phyloP scores from a whole-genome alignment of 768 basidiomycete genomes.

The Saitozyma podzolica region DNA sequence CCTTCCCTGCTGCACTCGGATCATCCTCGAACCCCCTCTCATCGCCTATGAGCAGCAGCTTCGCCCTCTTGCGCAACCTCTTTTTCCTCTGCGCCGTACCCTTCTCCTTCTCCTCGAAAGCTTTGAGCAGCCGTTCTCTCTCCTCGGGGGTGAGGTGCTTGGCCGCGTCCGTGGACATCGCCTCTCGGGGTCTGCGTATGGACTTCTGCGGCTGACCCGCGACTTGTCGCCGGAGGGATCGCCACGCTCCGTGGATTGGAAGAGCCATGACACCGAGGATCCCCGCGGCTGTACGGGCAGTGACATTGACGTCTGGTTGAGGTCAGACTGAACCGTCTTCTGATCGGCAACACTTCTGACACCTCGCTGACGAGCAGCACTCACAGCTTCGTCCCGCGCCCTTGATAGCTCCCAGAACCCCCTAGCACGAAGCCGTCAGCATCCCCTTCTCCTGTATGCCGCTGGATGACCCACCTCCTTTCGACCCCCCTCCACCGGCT shows the following conservation, averaged over 20 bases:
- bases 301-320: slow-evolving; percentile 49
- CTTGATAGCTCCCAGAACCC: slow-evolving; percentile 52
- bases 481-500: slow-evolving; percentile 54
- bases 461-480: slow-evolving; percentile 47
- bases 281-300: slow-evolving; percentile 50
- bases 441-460: not conserved
- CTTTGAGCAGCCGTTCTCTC: slow-evolving; percentile 12
- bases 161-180: slow-evolving; percentile 7
- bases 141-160: slow-evolving; percentile 9
- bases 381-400: slow-evolving; percentile 53
- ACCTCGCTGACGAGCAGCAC: slow-evolving; percentile 11
- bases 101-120: slow-evolving; percentile 12
- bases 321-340: not conserved
- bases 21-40: slow-evolving; percentile 6
- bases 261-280: slow-evolving; percentile 40
- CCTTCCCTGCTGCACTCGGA: slow-evolving; percentile 23
- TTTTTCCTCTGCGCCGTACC: slow-evolving; percentile 20
- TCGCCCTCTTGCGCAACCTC: slow-evolving; percentile 12
- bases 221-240: slow-evolving; percentile 27
- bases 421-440: slow-evolving; percentile 36
- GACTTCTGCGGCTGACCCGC: slow-evolving; percentile 25
- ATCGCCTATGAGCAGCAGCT: slow-evolving; percentile 15
- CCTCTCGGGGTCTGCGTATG: slow-evolving; percentile 30
- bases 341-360: not conserved
- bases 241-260: slow-evolving; percentile 34